Evolutionary conservation across 768 basidiomycete species (phyloP), one percentile per base, ranked within the genome.

Genomic region (Macrolepiota dolichaula): DNA sequence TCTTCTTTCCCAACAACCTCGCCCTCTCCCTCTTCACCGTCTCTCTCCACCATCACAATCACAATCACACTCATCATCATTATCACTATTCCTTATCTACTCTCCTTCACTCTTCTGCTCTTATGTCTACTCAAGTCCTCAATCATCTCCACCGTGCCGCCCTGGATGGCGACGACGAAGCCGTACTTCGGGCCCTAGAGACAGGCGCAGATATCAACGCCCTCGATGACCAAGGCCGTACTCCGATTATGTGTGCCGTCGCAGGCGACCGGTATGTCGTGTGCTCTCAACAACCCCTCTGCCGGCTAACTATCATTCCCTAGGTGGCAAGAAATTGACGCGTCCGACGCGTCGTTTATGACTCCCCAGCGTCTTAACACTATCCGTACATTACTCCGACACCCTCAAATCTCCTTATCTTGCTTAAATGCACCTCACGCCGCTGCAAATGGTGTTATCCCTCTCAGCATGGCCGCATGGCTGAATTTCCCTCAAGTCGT

Each of bases 401-500:
- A 85, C 59, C 79, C 81, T 1, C 77, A 85, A 51, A 80, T 87
- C 12, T 86, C 88, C 10, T 76, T 93, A 13, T 81, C 81, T 68
- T 86, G 88, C 17, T 75, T 93, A 44, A 92, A 93, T 69, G 84
- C 86, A n/a, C 86, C 90, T 0, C 87, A 88, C 55, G 75, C 77
- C 62, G 81, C 84, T 1, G 84, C 88, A 77, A 85, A 84, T 56
- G 89, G 89, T 36, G 88, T 90, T 7, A 88, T 89, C 1, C 89
- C 90, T 11, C 80, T 93, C 15, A 86, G 88, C 3, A 85, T 91
- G 78, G 88, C 90, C 6, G 85, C 90, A 0, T 92, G 89, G 89
- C 78, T 92, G 19, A 86, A 91, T 66, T 74, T 82, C 71, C 81
- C 82, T 11, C 73, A 81, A 15, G 79, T 77, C 25, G 87, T 92